Base-by-base conservation (phyloP, 768 basidiomycete genomes). In the Kwoniella mangroviensis region DNA sequence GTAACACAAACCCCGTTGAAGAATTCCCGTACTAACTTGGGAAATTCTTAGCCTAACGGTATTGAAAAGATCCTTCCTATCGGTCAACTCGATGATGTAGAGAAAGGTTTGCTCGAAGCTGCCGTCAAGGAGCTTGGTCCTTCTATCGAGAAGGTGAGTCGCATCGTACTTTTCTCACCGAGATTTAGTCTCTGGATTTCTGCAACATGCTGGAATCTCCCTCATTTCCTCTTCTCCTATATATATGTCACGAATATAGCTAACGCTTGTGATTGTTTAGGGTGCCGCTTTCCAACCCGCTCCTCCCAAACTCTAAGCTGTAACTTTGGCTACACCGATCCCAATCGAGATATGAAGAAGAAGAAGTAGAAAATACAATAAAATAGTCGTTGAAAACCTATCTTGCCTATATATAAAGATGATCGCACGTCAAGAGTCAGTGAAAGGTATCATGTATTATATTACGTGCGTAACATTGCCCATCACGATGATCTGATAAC, bases 31-130 rank as follows among this genome's bases (percentile, higher is more conserved):
- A 7, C 34, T 34, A 34, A 34, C 9, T 34, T 34, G 34, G 34
- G 6, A 34, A 34, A 34, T 7, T 4, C 53, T 73, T 81, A 85
- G 70, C 88, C 80, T 15, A 74, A 92, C 67, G 97, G 97, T 87
- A 92, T 98, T 68, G 91, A 91, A 86, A 92, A 91, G 87, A 97
- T 99, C 82, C 87, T 92, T 86, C 89, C 90, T 21, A 80, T 98
- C 71, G 97, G 97, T 42, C 78, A 86, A 42, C 78, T 99, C 76
- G 88, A 93, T 42, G 86, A 89, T 40, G 88, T 90, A 81, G 97
- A 99, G 86, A 84, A 94, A 87, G 88, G 89, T 82, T 87, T 97
- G 68, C 86, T 99, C 78, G 90, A 89, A 26, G 94, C 80, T 66
- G 80, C 79, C 41, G 79, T 83, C 67, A 74, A 75, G 65, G 82